Base-by-base conservation (phyloP, 1,284 basidiomycete species). In the Cryptococcus hybrid region DNA sequence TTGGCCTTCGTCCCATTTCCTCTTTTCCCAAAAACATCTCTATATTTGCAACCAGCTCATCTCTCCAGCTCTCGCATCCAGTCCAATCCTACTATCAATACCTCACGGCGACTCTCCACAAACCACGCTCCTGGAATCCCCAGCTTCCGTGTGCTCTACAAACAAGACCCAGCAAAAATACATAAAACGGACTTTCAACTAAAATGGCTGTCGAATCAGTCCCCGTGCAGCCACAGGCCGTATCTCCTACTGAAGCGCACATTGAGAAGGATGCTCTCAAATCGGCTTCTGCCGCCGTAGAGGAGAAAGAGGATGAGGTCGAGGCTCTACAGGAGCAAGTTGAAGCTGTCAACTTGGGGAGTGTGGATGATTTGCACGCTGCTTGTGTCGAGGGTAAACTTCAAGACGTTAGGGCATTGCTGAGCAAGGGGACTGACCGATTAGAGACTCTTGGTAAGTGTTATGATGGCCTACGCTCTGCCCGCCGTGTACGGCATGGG, bases 381-480 rank as follows among this genome's bases (percentile, higher is more conserved):
- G 68, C 66, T 30, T 75, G 74, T 57, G 72, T 68, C 34, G 71
- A 72, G 53, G 75, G 73, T 12, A 69, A 66, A 44, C 52, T 76
- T 38, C 73, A 74, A 7, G 72, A 71, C 24, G 70, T 74, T 38
- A 62, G 70, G 54, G 68, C 56, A 50, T 56, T 72, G 30, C 61
- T 77, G 34, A 65, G 63, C 52, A 60, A 66, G 45, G 65, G 70
- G 52, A 54, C 71, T 34, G 75, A 74, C 30, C 50, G 54, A 24
- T 62, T 77, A 47, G 75, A 77, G 56, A 63, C 60, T 55, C 64
- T 76, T 43, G 75, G 75, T 77, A 55, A 74, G 75, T 66, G 15
- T 40, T 24, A 24, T 24, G 49, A 9, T 48, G n/a, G 15, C n/a
- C 12, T 11, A 8, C 24, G 18, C n/a, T 48, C 37, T 12, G 47